Conservation (phyloP, 768 basidiomycete species). For the Lenzites betulinus region DNA sequence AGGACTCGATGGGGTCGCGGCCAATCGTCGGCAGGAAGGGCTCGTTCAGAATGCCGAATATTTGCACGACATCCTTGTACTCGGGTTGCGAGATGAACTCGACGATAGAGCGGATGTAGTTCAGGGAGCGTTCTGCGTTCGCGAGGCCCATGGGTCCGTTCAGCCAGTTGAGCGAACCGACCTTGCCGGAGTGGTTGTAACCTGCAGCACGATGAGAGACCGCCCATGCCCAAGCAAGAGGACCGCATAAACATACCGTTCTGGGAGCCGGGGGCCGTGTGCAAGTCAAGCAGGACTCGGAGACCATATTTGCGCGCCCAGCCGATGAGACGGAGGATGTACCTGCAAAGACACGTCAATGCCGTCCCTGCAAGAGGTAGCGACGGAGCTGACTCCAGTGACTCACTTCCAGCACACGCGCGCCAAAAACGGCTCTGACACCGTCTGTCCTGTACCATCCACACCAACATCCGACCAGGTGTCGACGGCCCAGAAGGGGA, state of each 20-base stretch:
- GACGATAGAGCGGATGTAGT: conserved; percentile 71
- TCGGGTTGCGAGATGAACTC: conserved; percentile 75
- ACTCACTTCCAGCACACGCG: conserved; percentile 73
- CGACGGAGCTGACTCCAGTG: too few species aligned
- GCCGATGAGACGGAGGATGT: conserved; percentile 69
- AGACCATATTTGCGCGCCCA: conserved; percentile 93
- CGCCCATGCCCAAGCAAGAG: not conserved
- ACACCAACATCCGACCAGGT: conserved; percentile 50
- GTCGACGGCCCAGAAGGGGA: conserved; percentile 87
- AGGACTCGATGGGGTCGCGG: conserved; percentile 49
- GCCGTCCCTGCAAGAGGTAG: not conserved
- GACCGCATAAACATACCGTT: conserved; percentile 63
- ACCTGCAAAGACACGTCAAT: conserved; percentile 40
- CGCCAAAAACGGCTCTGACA: conserved; percentile 70
- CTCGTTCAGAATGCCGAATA: conserved; percentile 69
- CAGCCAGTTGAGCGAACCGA: conserved; percentile 62
- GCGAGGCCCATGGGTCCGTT: conserved; percentile 81
- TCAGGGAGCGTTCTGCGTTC: conserved; percentile 78
- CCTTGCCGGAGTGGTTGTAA: conserved; percentile 61
- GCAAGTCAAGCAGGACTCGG: conserved; percentile 77
- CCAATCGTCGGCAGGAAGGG: conserved; percentile 55
- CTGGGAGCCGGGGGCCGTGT: conserved; percentile 78
- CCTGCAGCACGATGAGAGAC: conserved; percentile 16
- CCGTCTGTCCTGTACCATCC: conserved; percentile 18
- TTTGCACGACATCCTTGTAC: conserved; percentile 60